Conservation (phyloP, 345 rosid species). For the Hibiscus syriacus region DNA sequence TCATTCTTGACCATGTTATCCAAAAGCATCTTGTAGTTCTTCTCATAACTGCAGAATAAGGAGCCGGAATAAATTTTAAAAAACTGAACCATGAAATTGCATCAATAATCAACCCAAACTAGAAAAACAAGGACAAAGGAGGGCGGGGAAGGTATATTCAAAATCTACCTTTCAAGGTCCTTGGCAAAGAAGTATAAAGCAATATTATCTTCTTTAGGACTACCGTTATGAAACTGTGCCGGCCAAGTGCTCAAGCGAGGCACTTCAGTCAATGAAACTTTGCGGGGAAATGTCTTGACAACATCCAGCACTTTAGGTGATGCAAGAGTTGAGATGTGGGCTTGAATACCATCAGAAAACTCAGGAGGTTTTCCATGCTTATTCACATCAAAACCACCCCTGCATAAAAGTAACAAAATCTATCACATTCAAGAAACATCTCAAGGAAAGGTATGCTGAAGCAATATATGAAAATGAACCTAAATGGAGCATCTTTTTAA, state of each 20-base stretch:
- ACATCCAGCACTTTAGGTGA: conserved; percentile 69
- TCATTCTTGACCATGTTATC: conserved; percentile 77
- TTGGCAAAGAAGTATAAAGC: conserved; percentile 97
- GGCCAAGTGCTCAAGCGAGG: conserved; percentile 86
- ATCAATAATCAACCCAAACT: background rate
- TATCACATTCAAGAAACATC: background rate
- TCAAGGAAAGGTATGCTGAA: background rate
- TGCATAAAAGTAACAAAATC: conserved; percentile 25
- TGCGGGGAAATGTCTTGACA: conserved; percentile 48
- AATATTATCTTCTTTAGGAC: conserved; percentile 77
- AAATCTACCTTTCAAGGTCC: conserved; percentile 67
- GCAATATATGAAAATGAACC: background rate
- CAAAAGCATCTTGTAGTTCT: conserved; percentile 58
- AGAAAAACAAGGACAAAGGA: background rate
- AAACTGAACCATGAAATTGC: background rate
- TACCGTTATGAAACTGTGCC: conserved; percentile 54
- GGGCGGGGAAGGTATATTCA: background rate
- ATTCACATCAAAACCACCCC: conserved; percentile 72
- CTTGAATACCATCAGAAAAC: conserved; percentile 71
- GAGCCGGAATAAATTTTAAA: conserved; percentile 12
- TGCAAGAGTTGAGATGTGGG: conserved; percentile 64
- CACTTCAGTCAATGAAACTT: conserved; percentile 60
- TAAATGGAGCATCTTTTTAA: background rate
- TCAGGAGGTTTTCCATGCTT: conserved; percentile 39
- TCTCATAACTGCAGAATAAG: conserved; percentile 61